Percentiles rank a stretch among this genome's conserved stretches.
Evolutionary conservation across 768 basidiomycete genomes (phyloP).

Genomic region (Boletales sp.): DNA sequence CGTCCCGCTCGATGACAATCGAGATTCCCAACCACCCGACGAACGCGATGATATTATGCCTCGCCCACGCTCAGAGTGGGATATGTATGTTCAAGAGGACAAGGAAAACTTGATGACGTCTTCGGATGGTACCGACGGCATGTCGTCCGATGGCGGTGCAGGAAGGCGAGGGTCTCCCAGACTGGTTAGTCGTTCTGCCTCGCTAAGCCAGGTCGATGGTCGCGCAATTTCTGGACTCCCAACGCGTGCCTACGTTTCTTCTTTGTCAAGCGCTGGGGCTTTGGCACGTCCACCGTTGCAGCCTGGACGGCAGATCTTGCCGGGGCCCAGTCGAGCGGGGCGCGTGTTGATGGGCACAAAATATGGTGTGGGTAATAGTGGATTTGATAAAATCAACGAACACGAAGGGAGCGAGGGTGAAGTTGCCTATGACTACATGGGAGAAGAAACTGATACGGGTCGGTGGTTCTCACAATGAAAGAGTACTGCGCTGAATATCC

Average conservation of each 20-base stretch:
- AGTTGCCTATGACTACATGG: conserved; percentile 25
- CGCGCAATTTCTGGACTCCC: conserved; percentile 32
- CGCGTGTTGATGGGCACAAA: conserved; percentile 45
- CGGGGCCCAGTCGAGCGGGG: conserved; percentile 45
- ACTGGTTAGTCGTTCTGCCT: conserved; percentile 29
- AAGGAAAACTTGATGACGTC: conserved; percentile 38
- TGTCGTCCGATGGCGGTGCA: conserved; percentile 23
- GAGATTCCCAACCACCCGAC: conserved; percentile 28
- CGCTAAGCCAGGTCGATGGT: conserved; percentile 32
- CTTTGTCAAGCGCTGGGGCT: conserved; percentile 31
- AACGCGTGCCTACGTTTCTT: conserved; percentile 30
- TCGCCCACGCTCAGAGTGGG: conserved; percentile 29
- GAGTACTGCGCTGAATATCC: conserved; percentile 17
- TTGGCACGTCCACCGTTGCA: conserved; percentile 39
- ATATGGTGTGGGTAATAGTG: conserved; percentile 26
- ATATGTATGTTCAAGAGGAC: conserved; percentile 32
- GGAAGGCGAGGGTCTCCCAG: conserved; percentile 24
- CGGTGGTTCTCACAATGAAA: conserved; percentile 11
- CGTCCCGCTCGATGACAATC: conserved; percentile 35
- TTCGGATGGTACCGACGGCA: conserved; percentile 21
- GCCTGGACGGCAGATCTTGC: conserved; percentile 39
- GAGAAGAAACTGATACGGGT: conserved; percentile 43
- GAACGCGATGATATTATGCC: conserved; percentile 33
- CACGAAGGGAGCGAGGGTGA: conserved; percentile 41
- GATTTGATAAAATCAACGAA: conserved; percentile 50